Evolutionary conservation across 768 basidiomycete genomes (phyloP).

Genomic region (Mycena filopes): DNA sequence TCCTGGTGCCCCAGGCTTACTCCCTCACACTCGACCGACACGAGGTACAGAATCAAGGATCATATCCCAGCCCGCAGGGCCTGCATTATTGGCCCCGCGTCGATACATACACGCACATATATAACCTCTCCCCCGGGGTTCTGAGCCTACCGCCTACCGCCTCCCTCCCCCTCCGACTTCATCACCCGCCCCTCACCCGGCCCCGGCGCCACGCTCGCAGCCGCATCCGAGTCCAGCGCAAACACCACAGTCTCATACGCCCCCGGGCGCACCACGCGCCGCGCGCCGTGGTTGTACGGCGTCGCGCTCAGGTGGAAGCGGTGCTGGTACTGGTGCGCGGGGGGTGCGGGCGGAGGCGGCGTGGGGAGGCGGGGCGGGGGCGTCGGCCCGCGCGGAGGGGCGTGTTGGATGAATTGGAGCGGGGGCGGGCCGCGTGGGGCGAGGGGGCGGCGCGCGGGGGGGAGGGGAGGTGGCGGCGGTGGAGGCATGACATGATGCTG

Average conservation of each 20-base stretch:
- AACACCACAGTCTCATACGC: slow-evolving; percentile 33
- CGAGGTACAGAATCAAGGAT: too few relatives aligned
- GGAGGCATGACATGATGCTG: slow-evolving; percentile 2
- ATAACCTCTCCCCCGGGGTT: too few relatives aligned
- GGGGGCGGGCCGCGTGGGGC: slow-evolving; percentile 1
- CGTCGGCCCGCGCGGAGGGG: background rate
- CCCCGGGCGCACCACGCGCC: slow-evolving; percentile 21
- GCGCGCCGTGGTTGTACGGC: background rate
- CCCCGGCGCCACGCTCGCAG: background rate
- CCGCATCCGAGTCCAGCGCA: slow-evolving; percentile 15
- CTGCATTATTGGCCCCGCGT: too few relatives aligned
- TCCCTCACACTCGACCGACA: too few relatives aligned
- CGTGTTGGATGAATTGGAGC: slow-evolving; percentile 27
- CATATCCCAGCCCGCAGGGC: too few relatives aligned
- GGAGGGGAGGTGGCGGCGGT: background rate
- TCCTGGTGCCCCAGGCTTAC: too few relatives aligned
- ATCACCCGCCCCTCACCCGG: too few relatives aligned
- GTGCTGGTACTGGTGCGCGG: slow-evolving; percentile 25
- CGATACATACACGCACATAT: too few relatives aligned
- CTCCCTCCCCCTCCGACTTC: too few relatives aligned
- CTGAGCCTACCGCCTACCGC: too few relatives aligned
- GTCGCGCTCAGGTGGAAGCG: slow-evolving; percentile 23
- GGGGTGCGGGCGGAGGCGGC: background rate
- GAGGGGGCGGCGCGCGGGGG: background rate
- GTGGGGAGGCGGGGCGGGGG: slow-evolving; percentile 4